phyloP scores from a whole-genome alignment of 1,284 basidiomycete species.

The Ustilago xerochloae region DNA sequence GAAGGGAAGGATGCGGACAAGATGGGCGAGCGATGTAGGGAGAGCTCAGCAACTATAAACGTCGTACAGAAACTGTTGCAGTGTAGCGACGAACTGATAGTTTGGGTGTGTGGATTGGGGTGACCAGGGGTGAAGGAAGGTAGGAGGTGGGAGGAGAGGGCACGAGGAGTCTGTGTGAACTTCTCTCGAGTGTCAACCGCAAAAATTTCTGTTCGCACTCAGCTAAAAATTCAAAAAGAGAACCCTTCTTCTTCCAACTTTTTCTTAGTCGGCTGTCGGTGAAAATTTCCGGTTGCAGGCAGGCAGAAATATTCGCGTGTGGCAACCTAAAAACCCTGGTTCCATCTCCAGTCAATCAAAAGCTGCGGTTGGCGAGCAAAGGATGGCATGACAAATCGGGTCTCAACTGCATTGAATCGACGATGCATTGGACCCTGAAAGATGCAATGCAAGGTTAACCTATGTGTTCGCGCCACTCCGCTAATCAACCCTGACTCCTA shows the following conservation, averaged over 20 bases:
- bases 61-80: neutral
- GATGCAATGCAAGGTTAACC: neutral
- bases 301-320: conserved; percentile 7
- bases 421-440: conserved; percentile 14
- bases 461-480: neutral
- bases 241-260: neutral
- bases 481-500: neutral
- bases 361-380: conserved; percentile 2
- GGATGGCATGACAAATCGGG: neutral
- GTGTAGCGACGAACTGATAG: neutral
- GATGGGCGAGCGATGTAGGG: neutral
- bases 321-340: neutral
- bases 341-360: neutral
- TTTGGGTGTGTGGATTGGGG: conserved; percentile 2
- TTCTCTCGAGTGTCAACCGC: conserved; percentile 10
- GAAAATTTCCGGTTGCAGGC: neutral
- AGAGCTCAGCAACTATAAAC: too few relatives aligned
- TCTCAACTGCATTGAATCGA: neutral
- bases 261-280: conserved; percentile 17
- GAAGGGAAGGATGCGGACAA: neutral
- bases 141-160: neutral
- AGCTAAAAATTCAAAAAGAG: conserved; percentile 13
- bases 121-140: conserved; percentile 34
- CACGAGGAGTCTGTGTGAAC: neutral
- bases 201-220: conserved; percentile 25